Evolutionary conservation across 2,329 filamentous ascomycete species (phyloP), one percentile per base, ranked within the genome.

Genomic region (Penicillium sp.): DNA sequence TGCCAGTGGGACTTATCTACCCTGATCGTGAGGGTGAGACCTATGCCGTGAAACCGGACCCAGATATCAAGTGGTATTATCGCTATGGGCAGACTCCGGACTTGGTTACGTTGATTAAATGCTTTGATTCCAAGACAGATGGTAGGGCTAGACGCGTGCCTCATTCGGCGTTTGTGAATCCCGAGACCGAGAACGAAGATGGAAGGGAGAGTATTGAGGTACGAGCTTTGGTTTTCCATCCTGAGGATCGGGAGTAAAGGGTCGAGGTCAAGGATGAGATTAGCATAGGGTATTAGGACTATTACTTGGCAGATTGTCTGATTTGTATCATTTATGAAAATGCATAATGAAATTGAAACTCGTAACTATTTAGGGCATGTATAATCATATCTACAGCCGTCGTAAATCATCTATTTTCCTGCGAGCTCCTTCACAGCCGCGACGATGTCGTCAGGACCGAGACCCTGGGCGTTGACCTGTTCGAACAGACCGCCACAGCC

Each of bases 101-200:
- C 3, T 76, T 86, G 69, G 78, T 81, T 3, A 72, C 82, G 3
- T 61, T 86, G 41, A 82, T 86, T 68, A 86, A 85, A 66, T 84
- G 81, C 61, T 85, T 80, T 62, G 84, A 86, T 65, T 81, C 74
- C 24, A 81, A 82, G 73, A 71, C 71, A 23, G 81, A 83, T 63
- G 81, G 79, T 0, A 67, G 78, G 24, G 79, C 81, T 6, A 72
- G 80, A 9, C 65, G 80, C 4, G 76, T 81, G 29, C 81, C 81
- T n/a, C 82, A 85, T 59, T 76, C 76, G 6, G 79, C 81, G 2
- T 84, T 85, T 71, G 68, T 68, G 16, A 76, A 83, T 64, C 70
- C 75, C 1, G 75, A 72, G n/a, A 74, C 75, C 9, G 70, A 74
- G 15, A 54, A 67, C 12, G 66, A 73, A 46, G 65, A 41, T 23